Base-by-base conservation (phyloP, 306 rosid genomes). In the Prosopis cineraria region DNA sequence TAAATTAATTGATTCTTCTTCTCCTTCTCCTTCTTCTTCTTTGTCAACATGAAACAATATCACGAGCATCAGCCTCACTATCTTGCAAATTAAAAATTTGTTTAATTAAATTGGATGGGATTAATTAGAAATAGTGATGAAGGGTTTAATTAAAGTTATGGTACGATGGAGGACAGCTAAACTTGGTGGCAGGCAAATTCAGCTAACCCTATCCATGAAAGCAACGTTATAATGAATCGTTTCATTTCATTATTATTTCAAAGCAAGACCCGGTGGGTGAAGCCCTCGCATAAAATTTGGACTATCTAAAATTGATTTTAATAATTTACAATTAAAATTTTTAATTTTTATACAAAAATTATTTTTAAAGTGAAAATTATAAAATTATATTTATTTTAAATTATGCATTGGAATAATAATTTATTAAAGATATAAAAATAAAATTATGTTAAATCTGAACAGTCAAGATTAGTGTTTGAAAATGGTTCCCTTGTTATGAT, bases 161-260 rank as follows among this genome's bases (percentile, higher is more conserved):
- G n/a, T n/a, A n/a, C n/a, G n/a, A n/a, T n/a, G 75, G 40, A 17
- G 59, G 67, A 41, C 50, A 70, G 41, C 31, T 52, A 19, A 83
- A 47, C 55, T 74, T 75, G 84, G 60, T 65, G 79, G 71, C 27
- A 3, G 59, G 34, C 58, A 9, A 72, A 39, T 50, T 76, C 56
- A 64, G 43, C 73, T 16, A 30, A 7, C 59, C 81, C 79, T 70
- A 33, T 20, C 39, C 56, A 25, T 50, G 52, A 63, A 72, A 76
- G 31, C 31, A 47, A 81, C 44, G 20, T 68, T 75, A 20, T 1
- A 52, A 20, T 8, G 27, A 20, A 50, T 2, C 2, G 11, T n/a
- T n/a, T 9, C 11, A 65, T 63, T 79, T 72, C 59, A 70, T 20
- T 6, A 7, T 0, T 16, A 36, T 43, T 74, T 68, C 16, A 0